Conservation (phyloP, 345 rosid species). For the Sonneratia alba region DNA sequence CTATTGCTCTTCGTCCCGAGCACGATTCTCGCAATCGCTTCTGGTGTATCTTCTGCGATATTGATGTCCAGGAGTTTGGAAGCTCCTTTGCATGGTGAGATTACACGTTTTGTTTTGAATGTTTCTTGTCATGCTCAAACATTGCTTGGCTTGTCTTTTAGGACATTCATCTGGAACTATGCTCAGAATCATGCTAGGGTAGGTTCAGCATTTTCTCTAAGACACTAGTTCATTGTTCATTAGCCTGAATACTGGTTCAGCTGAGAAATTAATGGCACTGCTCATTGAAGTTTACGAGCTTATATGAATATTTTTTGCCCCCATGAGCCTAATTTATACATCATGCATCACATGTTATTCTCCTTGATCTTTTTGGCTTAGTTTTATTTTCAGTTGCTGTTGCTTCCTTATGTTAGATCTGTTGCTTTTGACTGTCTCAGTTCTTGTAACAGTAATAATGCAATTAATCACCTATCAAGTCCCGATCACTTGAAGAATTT, state of each 20-base stretch:
- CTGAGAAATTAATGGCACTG: not conserved
- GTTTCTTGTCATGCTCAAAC: not conserved
- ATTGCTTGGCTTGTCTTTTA: not conserved
- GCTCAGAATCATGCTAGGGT: not conserved
- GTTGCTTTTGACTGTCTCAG: slow-evolving; percentile 5
- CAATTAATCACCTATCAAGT: slow-evolving; percentile 60
- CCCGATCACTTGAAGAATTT: slow-evolving; percentile 57
- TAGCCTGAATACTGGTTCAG: not conserved
- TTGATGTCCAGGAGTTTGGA: slow-evolving; percentile 45
- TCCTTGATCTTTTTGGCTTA: not conserved
- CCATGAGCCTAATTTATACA: no score
- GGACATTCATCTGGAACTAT: not conserved
- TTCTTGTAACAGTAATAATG: slow-evolving; percentile 37
- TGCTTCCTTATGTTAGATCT: not conserved
- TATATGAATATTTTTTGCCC: not conserved
- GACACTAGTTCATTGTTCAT: not conserved
- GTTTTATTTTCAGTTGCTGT: not conserved
- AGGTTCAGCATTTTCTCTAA: not conserved
- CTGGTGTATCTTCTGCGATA: slow-evolving; percentile 83
- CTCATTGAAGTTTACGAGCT: not conserved
- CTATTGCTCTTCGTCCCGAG: slow-evolving; percentile 42
- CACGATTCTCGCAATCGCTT: slow-evolving; percentile 50
- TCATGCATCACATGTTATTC: not conserved
- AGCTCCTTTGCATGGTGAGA: slow-evolving; percentile 68
- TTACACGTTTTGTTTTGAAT: not conserved